Base-by-base conservation (phyloP, 2,329 filamentous ascomycete species). In the Aspergillus intermedius region DNA sequence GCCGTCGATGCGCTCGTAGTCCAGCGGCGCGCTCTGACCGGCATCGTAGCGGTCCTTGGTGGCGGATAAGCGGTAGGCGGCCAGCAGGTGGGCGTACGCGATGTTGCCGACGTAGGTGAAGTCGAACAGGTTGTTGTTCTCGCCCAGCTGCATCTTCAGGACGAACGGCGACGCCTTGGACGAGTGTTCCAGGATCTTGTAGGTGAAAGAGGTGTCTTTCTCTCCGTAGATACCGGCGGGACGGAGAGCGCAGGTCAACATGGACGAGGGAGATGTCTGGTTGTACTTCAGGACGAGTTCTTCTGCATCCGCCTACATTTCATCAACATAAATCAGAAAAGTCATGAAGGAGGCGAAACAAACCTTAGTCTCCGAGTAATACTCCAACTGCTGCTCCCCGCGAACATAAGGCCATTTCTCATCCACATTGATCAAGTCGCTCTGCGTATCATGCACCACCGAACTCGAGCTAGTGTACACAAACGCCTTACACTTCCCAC, bases 401-500 rank as follows among this genome's bases (percentile, higher is more conserved):
- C 82, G 77, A 46, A 93, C 83, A 44, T 86, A 78, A 23, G 88
- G 88, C 78, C 86, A 89, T 42, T 79, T 75, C 76, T 97, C 91
- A 68, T 91, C 86, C 55, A 88, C 89, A 66, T 95, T 91, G 66
- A 83, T 79, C 65, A 94, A 79, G 66, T 95, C 87, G 52, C 74
- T 80, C 52, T 78, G 75, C 58, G 91, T 91, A 70, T 97, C 90
- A 64, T 87, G 86, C 55, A 95, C 77, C 53, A 95, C 86, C 52
- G 89, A 94, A 46, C 88, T 87, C 47, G 87, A 93, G 68, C 87
- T 93, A 15, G 91, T 97, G 71, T 91, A 95, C 42, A 97, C 88
- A 55, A 97, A 82, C 0, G 81, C 87, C 70, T 84, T 88, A 61
- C 73, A 74, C 48, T 69, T 67, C 46, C 71, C 68, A 49, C 91